Base-by-base conservation (phyloP, 805 yeast species). In the Metschnikowia kunwiensis region DNA sequence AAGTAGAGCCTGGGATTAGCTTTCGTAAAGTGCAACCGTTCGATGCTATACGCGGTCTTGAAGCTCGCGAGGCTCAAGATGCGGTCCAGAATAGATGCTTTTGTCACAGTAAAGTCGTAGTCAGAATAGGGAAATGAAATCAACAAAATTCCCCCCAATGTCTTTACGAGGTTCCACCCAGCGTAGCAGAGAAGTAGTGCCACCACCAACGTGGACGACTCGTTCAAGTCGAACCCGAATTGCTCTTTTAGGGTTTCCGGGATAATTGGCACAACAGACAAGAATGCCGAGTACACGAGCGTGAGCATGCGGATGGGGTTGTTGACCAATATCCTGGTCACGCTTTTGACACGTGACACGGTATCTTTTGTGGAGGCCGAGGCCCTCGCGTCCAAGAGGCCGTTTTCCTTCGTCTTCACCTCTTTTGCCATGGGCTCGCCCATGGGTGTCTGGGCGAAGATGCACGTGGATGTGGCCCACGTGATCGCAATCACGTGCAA, bases 1-100 rank as follows among this genome's bases (percentile, higher is more conserved):
- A 84, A 68, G 47, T 70, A 77, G 4, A 81, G 60, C 40, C 71
- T 72, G 52, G 78, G 76, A 53, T 80, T 83, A 24, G 82, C 80
- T 46, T 81, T 78, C 3, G 83, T 70, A 5, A 84, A 61, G 33
- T 75, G 63, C 7, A 83, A 64, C 49, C 55, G 65, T 10, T 71
- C 65, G 11, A 83, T 53, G 5, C 54, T 52, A 49, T 78, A 81
- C 5, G 63, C 57, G 3, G 70, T 56, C 49, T 73, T 77, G 58
- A 74, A 84, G 24, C 61, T 62, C 10, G 75, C 78, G n/a, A 79
- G 56, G 1, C 54, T 51, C 17, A 61, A 55, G n/a, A 84, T 69
- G 8, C 57, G 54, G 28, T 68, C 70, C n/a, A 57, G 57, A 5
- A 84, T 68, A 4, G 61, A 51, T 0, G 61, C 40, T 40, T 63